Evolutionary conservation across 305 asterid species (phyloP).

Genomic region (Rubia balearica): DNA sequence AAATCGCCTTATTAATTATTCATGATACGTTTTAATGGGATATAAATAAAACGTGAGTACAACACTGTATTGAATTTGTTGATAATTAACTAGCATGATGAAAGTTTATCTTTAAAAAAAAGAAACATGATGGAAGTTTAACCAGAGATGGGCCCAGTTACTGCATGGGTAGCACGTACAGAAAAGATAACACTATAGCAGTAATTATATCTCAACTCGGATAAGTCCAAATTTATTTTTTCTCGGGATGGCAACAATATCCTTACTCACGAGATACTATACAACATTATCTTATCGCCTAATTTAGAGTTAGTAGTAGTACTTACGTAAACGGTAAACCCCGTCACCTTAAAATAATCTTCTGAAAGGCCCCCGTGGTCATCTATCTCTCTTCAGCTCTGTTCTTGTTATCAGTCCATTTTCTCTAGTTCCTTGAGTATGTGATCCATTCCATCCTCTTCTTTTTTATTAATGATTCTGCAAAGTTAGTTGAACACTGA

Average conservation of each 20-base stretch:
- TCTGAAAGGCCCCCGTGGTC: background rate
- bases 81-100: too few relatives aligned
- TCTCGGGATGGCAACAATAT: background rate
- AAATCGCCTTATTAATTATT: too few relatives aligned
- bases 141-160: background rate
- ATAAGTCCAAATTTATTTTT: background rate
- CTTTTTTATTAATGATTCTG: background rate
- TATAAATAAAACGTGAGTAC: too few relatives aligned
- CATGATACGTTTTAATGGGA: too few relatives aligned
- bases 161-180: background rate
- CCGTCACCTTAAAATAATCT: constrained; percentile 1
- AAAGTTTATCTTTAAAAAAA: too few relatives aligned
- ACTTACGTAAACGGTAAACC: background rate
- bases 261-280: background rate
- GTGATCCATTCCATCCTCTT: background rate
- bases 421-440: background rate
- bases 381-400: background rate
- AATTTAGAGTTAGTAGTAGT: background rate
- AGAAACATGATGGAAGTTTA: background rate
- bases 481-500: background rate
- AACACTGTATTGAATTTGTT: too few relatives aligned
- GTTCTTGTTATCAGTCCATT: background rate
- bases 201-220: background rate
- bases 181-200: background rate
- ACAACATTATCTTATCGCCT: background rate